phyloP scores from a whole-genome alignment of 1,284 basidiomycete genomes.

The Athelia psychrophila region DNA sequence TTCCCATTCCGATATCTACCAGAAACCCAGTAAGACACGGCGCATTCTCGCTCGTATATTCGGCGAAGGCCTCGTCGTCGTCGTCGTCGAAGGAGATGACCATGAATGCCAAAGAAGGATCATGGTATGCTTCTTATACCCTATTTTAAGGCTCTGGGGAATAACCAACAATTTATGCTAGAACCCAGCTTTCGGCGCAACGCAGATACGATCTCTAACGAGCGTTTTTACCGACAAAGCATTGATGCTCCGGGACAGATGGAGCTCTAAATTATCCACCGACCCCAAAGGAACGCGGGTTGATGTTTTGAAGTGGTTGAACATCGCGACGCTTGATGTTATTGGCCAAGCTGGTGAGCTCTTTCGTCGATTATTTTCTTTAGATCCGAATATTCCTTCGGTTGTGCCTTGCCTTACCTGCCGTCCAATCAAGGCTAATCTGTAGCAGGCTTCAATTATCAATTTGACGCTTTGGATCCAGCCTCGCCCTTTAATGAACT shows the following conservation, averaged over 20 bases:
- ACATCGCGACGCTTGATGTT: constrained; percentile 42
- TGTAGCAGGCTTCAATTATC: constrained; percentile 66
- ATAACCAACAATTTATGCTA: constrained; percentile 11
- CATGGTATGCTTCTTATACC: neutral
- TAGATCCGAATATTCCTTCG: too few relatives aligned
- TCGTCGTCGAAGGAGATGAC: constrained; percentile 1
- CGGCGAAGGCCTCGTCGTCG: neutral
- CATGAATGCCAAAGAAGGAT: neutral
- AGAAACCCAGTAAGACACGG: constrained; percentile 38
- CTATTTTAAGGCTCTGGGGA: neutral
- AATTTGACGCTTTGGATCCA: constrained; percentile 53
- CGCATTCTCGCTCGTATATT: constrained; percentile 13
- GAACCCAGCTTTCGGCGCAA: constrained; percentile 16
- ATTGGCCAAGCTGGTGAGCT: constrained; percentile 43
- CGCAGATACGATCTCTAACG: neutral
- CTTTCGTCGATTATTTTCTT: too few relatives aligned
- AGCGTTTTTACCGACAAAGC: constrained; percentile 54
- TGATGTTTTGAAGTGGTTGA: constrained; percentile 39
- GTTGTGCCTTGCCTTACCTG: constrained; percentile 16
- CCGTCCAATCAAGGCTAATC: too few relatives aligned
- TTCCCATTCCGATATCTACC: constrained; percentile 41
- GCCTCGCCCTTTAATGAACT: constrained; percentile 41
- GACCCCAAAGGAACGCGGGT: constrained; percentile 19
- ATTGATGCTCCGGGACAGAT: constrained; percentile 28
- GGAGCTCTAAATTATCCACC: constrained; percentile 26